These are phyloP conservation scores for Coleophoma cylindrospora DNA, from an alignment of 2,329 filamentous ascomycete species.

Conservation along the genomic window DNA sequence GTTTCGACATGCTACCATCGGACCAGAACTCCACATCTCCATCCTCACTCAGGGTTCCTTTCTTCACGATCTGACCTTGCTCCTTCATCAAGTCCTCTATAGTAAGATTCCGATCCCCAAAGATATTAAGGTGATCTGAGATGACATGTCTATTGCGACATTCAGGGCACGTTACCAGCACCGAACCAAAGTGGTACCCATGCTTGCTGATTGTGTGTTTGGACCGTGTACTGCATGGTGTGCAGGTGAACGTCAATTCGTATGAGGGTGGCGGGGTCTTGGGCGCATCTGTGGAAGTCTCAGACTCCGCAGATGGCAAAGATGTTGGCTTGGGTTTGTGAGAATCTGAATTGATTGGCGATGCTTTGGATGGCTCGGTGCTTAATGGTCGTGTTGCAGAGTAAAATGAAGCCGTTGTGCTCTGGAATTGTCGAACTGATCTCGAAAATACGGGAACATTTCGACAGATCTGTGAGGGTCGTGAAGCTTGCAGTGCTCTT, in stretches of 20 bases:
- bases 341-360: not conserved
- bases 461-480: not conserved
- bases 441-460: not conserved
- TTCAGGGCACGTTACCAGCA: conserved; percentile 80
- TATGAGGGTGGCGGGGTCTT: conserved; percentile 57
- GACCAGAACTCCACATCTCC: conserved; percentile 94
- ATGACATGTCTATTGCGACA: conserved; percentile 91
- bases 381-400: not conserved
- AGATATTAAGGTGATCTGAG: conserved; percentile 81
- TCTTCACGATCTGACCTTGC: conserved; percentile 69
- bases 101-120: conserved; percentile 65
- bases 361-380: not conserved
- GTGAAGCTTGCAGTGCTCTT: not conserved
- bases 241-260: conserved; percentile 87
- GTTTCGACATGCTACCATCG: conserved; percentile 38
- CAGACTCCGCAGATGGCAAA: no score
- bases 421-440: not conserved
- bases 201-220: conserved; percentile 86
- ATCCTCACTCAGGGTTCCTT: conserved; percentile 65
- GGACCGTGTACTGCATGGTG: conserved; percentile 75
- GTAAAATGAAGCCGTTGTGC: not conserved
- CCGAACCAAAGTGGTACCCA: conserved; percentile 86
- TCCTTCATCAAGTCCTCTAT: conserved; percentile 74
- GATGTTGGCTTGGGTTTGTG: not conserved
- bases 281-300: not conserved